Evolutionary conservation across 768 basidiomycete species (phyloP), one percentile per base, ranked within the genome.

Genomic region (Panaeolus papilionaceus): DNA sequence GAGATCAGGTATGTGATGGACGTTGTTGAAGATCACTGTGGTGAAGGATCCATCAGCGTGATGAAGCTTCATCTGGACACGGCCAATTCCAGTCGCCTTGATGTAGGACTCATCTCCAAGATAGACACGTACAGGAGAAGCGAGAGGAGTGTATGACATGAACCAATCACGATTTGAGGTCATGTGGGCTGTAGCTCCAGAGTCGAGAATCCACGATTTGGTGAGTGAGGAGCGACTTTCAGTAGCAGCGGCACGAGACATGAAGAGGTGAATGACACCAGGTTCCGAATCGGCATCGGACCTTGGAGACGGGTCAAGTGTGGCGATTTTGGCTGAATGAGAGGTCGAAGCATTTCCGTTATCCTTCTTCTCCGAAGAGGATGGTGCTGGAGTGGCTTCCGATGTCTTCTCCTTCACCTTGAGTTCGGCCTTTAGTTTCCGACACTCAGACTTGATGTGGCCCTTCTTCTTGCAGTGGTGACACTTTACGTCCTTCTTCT

Each of bases 401-500:
- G 38, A 39, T 38, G 10, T 45, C 66, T 69, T 67, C 40, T n/a
- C 23, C 16, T 64, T 65, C 54, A 4, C 28, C 28, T 33, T 33
- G 28, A 33, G 28, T 33, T 70, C 66, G 5, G 61, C 64, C 45
- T 72, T 70, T 23, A 71, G 58, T 28, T 68, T 68, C 6, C 68
- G 7, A 42, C 71, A 72, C 37, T 72, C 71, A 26, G 37, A 6
- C 38, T 70, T 72, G 23, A 64, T 63, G 62, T 72, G 71, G n/a
- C 71, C 68, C 45, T 68, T 68, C 66, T 70, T 70, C 37, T 68
- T 67, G 47, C 71, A 72, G 65, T 72, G 66, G 23, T 65, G 1
- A 37, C 69, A 72, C 18, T 58, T 70, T 16, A 61, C 28, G 12
- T 44, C n/a, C 54, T 64, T 69, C 37, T 67, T 54, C n/a, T 61